Conservation (phyloP, 345 rosid species). For the thale cress (Arabidopsis thaliana) region TAIR10.1 NC_003070.9:9743001-9743500, state of each 20-base stretch:
- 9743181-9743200: conserved; percentile 63
- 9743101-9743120: conserved; percentile 90
- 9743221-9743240: conserved; percentile 8
- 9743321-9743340: not conserved
- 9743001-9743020: conserved; percentile 86
- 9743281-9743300: conserved; percentile 8
- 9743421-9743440: conserved; percentile 12
- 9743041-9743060: conserved; percentile 84
- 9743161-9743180: conserved; percentile 89
- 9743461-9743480: conserved; percentile 48
- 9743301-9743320: not conserved
- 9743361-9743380: conserved; percentile 13
- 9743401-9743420: not conserved
- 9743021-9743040: conserved; percentile 79
- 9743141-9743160: conserved; percentile 92
- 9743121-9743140: conserved; percentile 78
- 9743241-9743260: not conserved
- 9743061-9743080: conserved; percentile 80
- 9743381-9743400: conserved; percentile 1
- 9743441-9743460: conserved; percentile 13
- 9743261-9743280: conserved; percentile 1
- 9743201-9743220: not conserved
- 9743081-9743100: conserved; percentile 93
- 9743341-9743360: conserved; percentile 6
- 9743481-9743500: conserved; percentile 80